Base-by-base conservation (phyloP, 2,329 filamentous ascomycete species). In the Penicillium digitatum region DNA sequence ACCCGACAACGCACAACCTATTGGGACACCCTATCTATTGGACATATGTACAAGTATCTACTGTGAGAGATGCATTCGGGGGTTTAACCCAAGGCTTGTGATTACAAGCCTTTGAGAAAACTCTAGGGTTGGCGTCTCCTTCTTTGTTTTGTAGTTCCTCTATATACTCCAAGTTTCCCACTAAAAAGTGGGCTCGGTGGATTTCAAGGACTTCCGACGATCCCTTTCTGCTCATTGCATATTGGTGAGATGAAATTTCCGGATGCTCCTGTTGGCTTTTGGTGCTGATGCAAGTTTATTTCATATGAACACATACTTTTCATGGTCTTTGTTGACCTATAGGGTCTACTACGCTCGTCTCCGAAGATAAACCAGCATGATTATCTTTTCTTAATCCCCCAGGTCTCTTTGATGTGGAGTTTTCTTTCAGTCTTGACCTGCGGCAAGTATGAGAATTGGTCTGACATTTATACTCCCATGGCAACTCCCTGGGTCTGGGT, bases 401-500 rank as follows among this genome's bases (percentile, higher is more conserved):
- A 3, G n/a, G 29, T 10, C 12, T 26, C 38, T 45, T 46, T 46
- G 49, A 38, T 18, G 22, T 29, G 27, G 1, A 3, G 2, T 14
- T n/a, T 37, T 11, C 32, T 46, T 47, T 38, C 12, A 46, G 14
- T 26, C 18, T 3, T 14, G 9, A 22, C 18, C 32, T 14, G 26
- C 29, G 18, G 5, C n/a, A 35, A n/a, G 20, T 20, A 35, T 35
- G 26, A 12, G 14, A 37, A 24, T 12, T 31, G 7, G 20, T 38
- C n/a, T 29, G 11, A 7, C 49, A 38, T 29, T 37, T 31, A 37
- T 52, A 37, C 34, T 22, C 24, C 16, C 24, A 27, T 37, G 14
- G 3, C 32, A n/a, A 35, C 31, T 46, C 9, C 39, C 31, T 29
- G 10, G 24, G 26, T 22, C 40, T 3, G 53, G 46, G 10, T 67